A percentile compares a stretch with the other conserved stretches of the same genome.
These are phyloP conservation scores for Platanthera zijinensis DNA, from an alignment of 106 monocot species.

Conservation along the genomic window DNA sequence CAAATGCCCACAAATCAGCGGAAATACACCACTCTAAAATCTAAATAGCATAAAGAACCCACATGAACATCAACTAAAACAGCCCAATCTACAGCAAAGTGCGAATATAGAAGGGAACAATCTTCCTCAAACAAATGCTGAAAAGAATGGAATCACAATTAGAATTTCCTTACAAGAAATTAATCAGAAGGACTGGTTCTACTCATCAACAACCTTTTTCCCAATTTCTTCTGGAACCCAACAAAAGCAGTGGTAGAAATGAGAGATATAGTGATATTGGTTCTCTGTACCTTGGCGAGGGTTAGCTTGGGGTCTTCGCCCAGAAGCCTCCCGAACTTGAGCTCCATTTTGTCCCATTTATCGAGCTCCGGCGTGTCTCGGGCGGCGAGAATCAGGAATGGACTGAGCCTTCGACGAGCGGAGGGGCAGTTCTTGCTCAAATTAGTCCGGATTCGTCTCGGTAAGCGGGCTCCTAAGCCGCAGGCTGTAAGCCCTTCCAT, in stretches of 20 bases:
- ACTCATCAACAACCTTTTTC: background rate
- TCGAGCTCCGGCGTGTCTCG: constrained; percentile 48
- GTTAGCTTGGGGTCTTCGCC: constrained; percentile 93
- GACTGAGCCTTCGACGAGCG: constrained; percentile 12
- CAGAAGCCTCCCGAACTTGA: constrained; percentile 78
- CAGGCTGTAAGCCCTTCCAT: constrained; percentile 33
- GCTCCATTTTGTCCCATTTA: constrained; percentile 88
- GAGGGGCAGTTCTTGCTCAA: constrained; percentile 4
- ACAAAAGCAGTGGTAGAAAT: background rate
- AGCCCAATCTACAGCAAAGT: too few relatives aligned
- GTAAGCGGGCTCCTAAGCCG: constrained; percentile 18
- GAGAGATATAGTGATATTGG: background rate
- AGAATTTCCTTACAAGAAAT: too few relatives aligned
- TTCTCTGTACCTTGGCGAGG: constrained; percentile 53
- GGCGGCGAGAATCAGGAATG: constrained; percentile 13
- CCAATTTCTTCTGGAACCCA: background rate
- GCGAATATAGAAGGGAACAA: too few relatives aligned
- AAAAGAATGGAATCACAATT: too few relatives aligned
- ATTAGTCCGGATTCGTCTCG: constrained; percentile 1
- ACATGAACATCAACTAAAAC: too few relatives aligned
- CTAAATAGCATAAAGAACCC: too few relatives aligned
- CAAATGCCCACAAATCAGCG: too few relatives aligned
- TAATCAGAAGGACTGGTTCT: background rate
- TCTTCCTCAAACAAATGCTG: too few relatives aligned
- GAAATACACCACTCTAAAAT: too few relatives aligned